Percentiles rank a stretch among this genome's conserved stretches.
These are phyloP conservation scores for Xylariaceae sp. DNA, from an alignment of 2,329 filamentous ascomycete species.

Conservation along the genomic window DNA sequence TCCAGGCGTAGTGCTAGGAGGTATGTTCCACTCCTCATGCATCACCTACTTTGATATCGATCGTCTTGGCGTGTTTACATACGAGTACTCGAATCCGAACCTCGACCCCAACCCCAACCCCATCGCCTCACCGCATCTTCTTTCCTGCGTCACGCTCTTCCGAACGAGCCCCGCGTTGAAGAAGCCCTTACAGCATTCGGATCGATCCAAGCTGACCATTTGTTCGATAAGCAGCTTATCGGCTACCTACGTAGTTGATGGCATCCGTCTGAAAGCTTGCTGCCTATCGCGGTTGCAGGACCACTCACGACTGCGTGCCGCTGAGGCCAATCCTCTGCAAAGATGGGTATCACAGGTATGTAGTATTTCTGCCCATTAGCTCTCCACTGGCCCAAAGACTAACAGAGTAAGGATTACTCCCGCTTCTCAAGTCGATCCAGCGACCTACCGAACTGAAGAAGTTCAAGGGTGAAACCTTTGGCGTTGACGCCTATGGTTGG, in stretches of 20 bases:
- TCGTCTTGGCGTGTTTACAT: slow-evolving; percentile 23
- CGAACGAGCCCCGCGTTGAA: neutral
- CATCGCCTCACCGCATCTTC: slow-evolving; percentile 8
- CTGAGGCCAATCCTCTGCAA: slow-evolving; percentile 8
- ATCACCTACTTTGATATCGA: slow-evolving; percentile 14
- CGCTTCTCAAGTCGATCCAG: slow-evolving; percentile 93
- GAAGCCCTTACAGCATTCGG: neutral
- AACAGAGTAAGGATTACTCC: slow-evolving; percentile 60
- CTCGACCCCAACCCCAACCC: neutral
- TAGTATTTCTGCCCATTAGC: neutral
- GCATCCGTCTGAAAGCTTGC: slow-evolving; percentile 8
- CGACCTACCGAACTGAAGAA: slow-evolving; percentile 81
- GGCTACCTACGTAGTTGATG: slow-evolving; percentile 6
- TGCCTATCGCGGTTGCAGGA: slow-evolving; percentile 3
- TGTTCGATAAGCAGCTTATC: slow-evolving; percentile 1
- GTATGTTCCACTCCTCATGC: slow-evolving; percentile 2
- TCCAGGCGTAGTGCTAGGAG: neutral
- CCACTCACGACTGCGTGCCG: neutral
- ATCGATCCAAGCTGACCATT: neutral
- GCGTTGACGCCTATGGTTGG: slow-evolving; percentile 98
- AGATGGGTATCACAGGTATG: slow-evolving; percentile 33
- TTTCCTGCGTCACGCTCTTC: slow-evolving; percentile 10
- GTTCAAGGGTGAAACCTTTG: slow-evolving; percentile 80
- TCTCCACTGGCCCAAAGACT: neutral
- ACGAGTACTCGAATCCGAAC: neutral